Evolutionary conservation across 2,329 filamentous ascomycete genomes (phyloP), one percentile per base, ranked within the genome.

Genomic region (Apiospora malaysiana): DNA sequence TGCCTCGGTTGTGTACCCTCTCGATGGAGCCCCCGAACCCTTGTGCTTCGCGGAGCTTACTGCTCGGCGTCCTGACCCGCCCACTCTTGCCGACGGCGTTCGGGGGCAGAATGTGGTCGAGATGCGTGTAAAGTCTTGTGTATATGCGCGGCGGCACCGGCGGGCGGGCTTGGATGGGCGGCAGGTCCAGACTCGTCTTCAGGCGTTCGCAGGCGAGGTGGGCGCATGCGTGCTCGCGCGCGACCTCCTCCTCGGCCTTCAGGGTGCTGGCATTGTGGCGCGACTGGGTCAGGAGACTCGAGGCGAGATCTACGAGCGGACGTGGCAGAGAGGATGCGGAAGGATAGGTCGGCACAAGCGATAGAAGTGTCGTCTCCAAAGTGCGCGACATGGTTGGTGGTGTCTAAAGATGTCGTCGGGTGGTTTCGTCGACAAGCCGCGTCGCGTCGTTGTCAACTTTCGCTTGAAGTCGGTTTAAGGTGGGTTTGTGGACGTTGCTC

Each of bases 161-260:
- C 2, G 94, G 93, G 5, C 90, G 88, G 2, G 92, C 88, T 73
- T 93, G 89, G 71, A 95, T 91, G 0, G 91, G 88, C 0, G 95
- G 94, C 9, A 97, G 89, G 78, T 94, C 90, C 63, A 97, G 88
- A 0, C 86, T 80, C 70, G 91, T 92, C 78, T 94, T 95, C 49
- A 97, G 85, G 69, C 93, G 89, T 76, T 95, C 94, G 79, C 95
- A 98, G 25, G 96, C 96, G 72, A 99, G 88, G 81, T 97, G 92
- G 18, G 93, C 93, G 79, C 94, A 97, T 4, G 92, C 93, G 80
- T 96, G 96, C 5, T 89, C 87, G 25, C 95, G 88, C n/a, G 92
- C 94, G 74, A 96, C 90, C 80, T 98, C 95, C 80, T 97, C 94
- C 70, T 97, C 94, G 3, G 91, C 87, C 79, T 94, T 97, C 69